phyloP scores from a whole-genome alignment of 306 rosid genomes.

The Potentilla sterilis region DNA sequence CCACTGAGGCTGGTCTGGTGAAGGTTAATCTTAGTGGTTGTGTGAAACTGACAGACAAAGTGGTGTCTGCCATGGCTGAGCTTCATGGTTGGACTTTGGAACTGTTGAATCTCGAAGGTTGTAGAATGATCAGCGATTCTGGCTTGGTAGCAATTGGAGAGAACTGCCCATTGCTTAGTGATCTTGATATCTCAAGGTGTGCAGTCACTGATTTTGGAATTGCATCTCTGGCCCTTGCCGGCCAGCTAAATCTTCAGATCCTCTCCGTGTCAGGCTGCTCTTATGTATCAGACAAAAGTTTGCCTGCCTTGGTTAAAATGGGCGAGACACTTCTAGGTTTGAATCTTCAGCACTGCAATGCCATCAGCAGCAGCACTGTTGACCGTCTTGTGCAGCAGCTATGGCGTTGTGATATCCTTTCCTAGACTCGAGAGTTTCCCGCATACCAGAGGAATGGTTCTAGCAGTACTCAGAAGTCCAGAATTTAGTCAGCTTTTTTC shows the following conservation, averaged over 20 bases:
- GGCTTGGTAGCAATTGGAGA: conserved; percentile 63
- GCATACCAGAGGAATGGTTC: conserved; percentile 12
- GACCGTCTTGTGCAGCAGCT: conserved; percentile 54
- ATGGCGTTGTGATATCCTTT: conserved; percentile 81
- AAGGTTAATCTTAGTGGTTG: conserved; percentile 75
- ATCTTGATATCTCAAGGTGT: conserved; percentile 75
- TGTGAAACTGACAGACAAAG: conserved; percentile 59
- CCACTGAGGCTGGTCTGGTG: conserved; percentile 59
- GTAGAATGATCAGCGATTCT: conserved; percentile 52
- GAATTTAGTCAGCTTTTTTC: conserved; percentile 43
- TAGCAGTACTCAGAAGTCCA: conserved; percentile 29
- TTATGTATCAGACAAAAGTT: conserved; percentile 55
- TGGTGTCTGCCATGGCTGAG: conserved; percentile 48
- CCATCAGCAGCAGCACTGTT: conserved; percentile 50
- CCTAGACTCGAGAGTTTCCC: conserved; percentile 35
- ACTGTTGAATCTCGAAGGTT: conserved; percentile 66
- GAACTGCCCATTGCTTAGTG: conserved; percentile 56
- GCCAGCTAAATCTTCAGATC: conserved; percentile 52
- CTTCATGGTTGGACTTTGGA: conserved; percentile 68
- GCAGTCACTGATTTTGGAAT: conserved; percentile 67
- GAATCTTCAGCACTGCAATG: conserved; percentile 70
- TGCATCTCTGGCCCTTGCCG: conserved; percentile 49
- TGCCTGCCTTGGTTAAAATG: conserved; percentile 50
- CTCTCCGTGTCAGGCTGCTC: conserved; percentile 74
- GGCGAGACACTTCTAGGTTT: conserved; percentile 70